A percentile compares a stretch with the other conserved stretches of the same genome.
These are phyloP conservation scores for Podospora pseudopauciseta DNA, from an alignment of 495 filamentous ascomycete genomes.

Conservation along the genomic window DNA sequence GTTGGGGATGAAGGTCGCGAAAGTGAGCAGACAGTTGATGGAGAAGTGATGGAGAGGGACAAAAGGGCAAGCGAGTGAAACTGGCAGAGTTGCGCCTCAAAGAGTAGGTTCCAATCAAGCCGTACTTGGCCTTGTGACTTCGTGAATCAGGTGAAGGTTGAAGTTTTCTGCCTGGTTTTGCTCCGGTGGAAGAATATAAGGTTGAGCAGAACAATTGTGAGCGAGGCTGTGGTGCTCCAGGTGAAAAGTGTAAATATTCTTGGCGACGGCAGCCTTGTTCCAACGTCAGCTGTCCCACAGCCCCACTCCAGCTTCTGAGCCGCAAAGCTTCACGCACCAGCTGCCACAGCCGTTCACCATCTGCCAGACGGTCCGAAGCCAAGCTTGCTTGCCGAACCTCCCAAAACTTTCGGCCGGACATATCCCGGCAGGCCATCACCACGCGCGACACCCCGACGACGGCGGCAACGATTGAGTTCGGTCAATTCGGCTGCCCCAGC, in stretches of 20 bases:
- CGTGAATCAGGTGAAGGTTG: not conserved
- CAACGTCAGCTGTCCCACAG: not conserved
- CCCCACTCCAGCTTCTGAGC: not conserved
- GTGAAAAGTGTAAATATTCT: not conserved
- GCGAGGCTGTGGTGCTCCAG: not conserved
- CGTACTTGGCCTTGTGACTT: not conserved
- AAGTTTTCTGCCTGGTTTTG: not conserved
- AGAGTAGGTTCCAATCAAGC: not conserved
- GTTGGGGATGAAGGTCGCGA: not conserved
- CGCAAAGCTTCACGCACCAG: not conserved
- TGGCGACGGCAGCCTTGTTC: slow-evolving; percentile 12
- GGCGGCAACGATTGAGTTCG: not conserved
- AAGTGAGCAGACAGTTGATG: not conserved
- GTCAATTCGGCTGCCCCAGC: not conserved
- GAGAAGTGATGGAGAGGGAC: not conserved
- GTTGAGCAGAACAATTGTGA: not conserved
- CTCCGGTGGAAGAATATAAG: not conserved
- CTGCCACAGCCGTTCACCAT: not conserved
- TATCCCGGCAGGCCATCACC: not conserved
- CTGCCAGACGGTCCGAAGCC: not conserved
- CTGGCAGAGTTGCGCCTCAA: not conserved
- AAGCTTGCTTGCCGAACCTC: not conserved
- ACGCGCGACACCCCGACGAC: not conserved
- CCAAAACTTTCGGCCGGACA: not conserved
- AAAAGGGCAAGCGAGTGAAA: not conserved